phyloP scores from a whole-genome alignment of 2,329 filamentous ascomycete species.

The Macrophomina phaseolina region DNA sequence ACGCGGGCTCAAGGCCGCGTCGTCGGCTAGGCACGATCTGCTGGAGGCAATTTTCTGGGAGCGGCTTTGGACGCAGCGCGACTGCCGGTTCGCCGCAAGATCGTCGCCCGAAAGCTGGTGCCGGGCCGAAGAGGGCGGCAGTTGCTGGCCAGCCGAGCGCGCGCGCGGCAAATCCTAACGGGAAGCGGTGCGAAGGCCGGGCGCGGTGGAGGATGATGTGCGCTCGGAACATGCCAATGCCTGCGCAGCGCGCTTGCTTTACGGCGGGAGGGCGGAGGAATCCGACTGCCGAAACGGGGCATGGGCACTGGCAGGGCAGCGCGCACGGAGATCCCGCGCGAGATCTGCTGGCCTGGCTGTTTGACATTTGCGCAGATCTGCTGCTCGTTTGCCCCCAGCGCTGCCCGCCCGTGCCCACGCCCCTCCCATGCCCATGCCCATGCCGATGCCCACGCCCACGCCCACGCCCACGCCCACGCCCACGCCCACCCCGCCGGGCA shows the following conservation, averaged over 20 bases:
- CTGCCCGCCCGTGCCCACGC: neutral
- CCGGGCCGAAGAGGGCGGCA: conserved; percentile 10
- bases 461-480: neutral
- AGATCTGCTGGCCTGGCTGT: conserved; percentile 12
- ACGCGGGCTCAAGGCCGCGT: conserved; percentile 18
- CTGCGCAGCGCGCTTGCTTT: neutral
- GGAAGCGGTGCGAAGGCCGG: conserved; percentile 21
- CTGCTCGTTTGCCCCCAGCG: neutral
- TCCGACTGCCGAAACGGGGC: conserved; percentile 17
- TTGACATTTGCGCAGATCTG: conserved; percentile 11
- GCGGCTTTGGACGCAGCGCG: conserved; percentile 6
- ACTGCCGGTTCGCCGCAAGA: conserved; percentile 3
- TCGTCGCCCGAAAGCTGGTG: conserved; percentile 16
- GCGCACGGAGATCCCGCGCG: conserved; percentile 18
- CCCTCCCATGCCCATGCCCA: neutral
- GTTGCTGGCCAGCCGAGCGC: neutral
- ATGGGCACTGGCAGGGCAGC: neutral
- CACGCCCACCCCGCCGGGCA: conserved; percentile 13
- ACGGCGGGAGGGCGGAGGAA: conserved; percentile 16
- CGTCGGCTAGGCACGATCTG: conserved; percentile 11
- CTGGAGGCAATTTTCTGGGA: conserved; percentile 2
- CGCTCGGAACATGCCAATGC: conserved; percentile 20
- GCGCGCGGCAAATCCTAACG: conserved; percentile 19
- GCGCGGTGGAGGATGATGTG: conserved; percentile 18
- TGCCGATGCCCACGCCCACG: neutral